A percentile compares a stretch with the other conserved stretches of the same genome.
Conservation (phyloP, 1,284 basidiomycete species). For the Pascua guehoae region DNA sequence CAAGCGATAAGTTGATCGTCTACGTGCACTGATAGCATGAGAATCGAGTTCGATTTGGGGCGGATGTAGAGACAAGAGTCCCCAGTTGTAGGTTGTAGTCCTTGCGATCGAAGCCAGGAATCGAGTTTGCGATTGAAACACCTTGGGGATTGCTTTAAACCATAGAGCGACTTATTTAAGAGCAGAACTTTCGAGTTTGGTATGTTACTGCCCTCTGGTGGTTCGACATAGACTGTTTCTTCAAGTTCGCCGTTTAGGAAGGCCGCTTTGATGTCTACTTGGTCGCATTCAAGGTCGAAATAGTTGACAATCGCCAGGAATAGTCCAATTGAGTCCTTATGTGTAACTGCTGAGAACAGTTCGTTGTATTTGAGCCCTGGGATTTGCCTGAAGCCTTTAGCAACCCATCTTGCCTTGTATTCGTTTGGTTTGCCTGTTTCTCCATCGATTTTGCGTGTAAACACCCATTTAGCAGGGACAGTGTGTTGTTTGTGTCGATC, state of each 20-base stretch:
- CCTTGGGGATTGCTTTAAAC: conserved; percentile 24
- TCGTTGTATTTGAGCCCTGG: conserved; percentile 24
- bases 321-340: no score
- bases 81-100: no score
- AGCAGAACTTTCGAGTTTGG: conserved; percentile 9
- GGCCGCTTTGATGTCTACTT: no score
- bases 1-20: no score
- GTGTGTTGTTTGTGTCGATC: neutral
- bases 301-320: no score
- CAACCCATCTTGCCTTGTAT: conserved; percentile 19
- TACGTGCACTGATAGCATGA: no score
- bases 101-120: no score
- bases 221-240: neutral
- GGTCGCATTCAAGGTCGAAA: no score
- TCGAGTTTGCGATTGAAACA: no score
- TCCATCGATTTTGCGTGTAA: conserved; percentile 19
- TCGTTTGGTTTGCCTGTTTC: conserved; percentile 7
- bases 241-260: neutral
- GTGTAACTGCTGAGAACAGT: conserved; percentile 19
- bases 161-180: conserved; percentile 25
- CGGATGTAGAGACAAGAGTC: no score
- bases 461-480: conserved; percentile 11
- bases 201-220: conserved; percentile 5
- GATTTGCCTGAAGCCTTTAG: conserved; percentile 13
- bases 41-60: no score